Percentiles rank a stretch among this genome's conserved stretches.
phyloP scores from a whole-genome alignment of 441 rosid genomes.

The Euphorbia schlechtendalii region DNA sequence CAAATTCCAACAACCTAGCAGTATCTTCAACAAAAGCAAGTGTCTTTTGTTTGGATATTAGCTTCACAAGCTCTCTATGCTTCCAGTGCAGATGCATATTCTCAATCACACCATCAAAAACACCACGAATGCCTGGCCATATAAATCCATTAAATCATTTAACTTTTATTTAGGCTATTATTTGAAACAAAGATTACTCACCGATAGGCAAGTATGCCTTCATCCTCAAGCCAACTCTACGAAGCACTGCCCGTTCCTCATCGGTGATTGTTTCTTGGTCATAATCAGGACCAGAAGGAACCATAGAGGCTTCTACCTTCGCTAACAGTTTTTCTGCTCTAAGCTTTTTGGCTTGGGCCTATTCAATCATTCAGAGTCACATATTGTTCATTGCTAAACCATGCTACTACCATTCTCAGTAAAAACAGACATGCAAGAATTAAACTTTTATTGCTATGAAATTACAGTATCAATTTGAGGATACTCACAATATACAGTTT shows the following conservation, averaged over 20 bases:
- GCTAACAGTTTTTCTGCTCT: constrained; percentile 83
- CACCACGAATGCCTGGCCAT: constrained; percentile 86
- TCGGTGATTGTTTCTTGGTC: constrained; percentile 95
- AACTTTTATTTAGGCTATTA: no score
- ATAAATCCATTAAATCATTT: constrained; percentile 14
- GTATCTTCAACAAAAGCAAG: constrained; percentile 87
- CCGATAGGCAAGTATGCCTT: constrained; percentile 88
- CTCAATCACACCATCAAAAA: constrained; percentile 92
- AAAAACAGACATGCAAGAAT: no score
- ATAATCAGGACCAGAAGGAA: constrained; percentile 92
- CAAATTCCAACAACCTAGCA: constrained; percentile 76
- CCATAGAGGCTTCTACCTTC: constrained; percentile 87
- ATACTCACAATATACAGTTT: constrained; percentile 70
- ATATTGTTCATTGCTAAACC: no score
- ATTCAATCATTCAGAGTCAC: constrained; percentile 25
- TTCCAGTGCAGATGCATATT: constrained; percentile 99
- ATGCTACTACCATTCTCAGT: no score
- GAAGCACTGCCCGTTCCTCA: constrained; percentile 83
- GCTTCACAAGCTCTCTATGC: constrained; percentile 92
- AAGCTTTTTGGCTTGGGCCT: constrained; percentile 84
- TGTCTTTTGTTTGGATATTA: constrained; percentile 82
- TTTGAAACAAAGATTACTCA: constrained; percentile 30
- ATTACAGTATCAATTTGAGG: not conserved
- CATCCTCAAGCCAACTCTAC: constrained; percentile 91
- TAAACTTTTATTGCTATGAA: no score